These are phyloP conservation scores for Neoboletus subvelutipes DNA, from an alignment of 768 basidiomycete genomes.

Conservation along the genomic window DNA sequence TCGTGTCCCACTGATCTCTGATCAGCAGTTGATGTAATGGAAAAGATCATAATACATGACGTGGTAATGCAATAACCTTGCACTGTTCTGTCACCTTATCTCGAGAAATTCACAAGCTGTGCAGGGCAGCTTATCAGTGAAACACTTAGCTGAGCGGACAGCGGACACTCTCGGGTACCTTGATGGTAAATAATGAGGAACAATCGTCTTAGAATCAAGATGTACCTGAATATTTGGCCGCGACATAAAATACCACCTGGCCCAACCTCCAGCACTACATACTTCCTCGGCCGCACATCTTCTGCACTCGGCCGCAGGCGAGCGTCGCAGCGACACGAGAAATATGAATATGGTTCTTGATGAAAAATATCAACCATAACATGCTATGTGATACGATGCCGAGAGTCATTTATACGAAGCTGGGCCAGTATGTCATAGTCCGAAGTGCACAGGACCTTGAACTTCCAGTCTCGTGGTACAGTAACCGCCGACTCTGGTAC, in stretches of 20 bases:
- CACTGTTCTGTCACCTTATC: too few species aligned
- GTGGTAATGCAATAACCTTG: too few species aligned
- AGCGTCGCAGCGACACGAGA: background rate
- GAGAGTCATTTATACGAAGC: background rate
- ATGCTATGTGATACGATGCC: background rate
- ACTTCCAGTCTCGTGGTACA: background rate
- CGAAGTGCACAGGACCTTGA: background rate
- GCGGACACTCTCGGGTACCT: too few species aligned
- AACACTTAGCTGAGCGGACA: too few species aligned
- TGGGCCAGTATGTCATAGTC: background rate
- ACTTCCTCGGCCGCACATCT: background rate
- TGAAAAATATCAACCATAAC: background rate
- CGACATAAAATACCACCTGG: background rate
- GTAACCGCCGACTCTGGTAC: too few species aligned
- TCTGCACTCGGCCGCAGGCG: background rate
- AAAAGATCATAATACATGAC: background rate
- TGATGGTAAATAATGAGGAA: background rate
- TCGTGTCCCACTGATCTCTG: background rate
- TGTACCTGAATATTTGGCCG: background rate
- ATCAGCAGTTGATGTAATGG: background rate
- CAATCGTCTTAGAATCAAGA: background rate
- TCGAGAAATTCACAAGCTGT: background rate
- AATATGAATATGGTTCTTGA: background rate
- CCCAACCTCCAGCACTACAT: background rate
- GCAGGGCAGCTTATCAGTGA: too few species aligned